Percentiles rank a stretch among this genome's conserved stretches.
Evolutionary conservation across 805 yeast species (phyloP).

Genomic region (Kodamaea restingae): DNA sequence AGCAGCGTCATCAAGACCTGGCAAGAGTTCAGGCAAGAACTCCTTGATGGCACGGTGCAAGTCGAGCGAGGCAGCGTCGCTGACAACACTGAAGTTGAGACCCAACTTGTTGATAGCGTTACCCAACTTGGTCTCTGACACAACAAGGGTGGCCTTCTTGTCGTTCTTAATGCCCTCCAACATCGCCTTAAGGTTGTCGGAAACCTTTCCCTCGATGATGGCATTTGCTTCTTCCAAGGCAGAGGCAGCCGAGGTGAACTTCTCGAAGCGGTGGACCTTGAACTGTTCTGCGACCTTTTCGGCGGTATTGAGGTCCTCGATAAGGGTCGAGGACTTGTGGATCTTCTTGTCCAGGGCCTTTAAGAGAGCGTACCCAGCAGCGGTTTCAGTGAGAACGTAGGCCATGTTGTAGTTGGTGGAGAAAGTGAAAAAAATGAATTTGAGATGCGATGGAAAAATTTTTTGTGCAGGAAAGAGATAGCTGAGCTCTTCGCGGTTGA

Average conservation of each 20-base stretch:
- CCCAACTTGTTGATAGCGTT: constrained; percentile 95
- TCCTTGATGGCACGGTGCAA: constrained; percentile 94
- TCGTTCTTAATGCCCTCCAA: constrained; percentile 73
- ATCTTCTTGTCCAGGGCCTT: constrained; percentile 97
- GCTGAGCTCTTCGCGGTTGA: too few species aligned
- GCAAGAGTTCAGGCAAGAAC: constrained; percentile 87
- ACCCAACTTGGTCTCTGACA: constrained; percentile 93
- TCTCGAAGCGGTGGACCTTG: constrained; percentile 93
- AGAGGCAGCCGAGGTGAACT: constrained; percentile 89
- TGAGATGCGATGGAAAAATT: constrained; percentile 10
- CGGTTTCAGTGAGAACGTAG: constrained; percentile 91
- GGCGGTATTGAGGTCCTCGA: constrained; percentile 74
- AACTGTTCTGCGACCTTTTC: constrained; percentile 86
- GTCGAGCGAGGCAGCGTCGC: constrained; percentile 93
- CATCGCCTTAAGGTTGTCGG: constrained; percentile 72
- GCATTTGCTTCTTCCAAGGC: constrained; percentile 95
- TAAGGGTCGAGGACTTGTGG: constrained; percentile 72
- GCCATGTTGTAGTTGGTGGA: constrained; percentile 47
- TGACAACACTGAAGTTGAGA: constrained; percentile 78
- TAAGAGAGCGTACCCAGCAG: constrained; percentile 97
- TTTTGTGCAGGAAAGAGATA: constrained; percentile 2
- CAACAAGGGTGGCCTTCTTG: constrained; percentile 83
- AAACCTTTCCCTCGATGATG: constrained; percentile 89
- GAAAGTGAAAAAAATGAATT: constrained; percentile 9
- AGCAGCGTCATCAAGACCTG: constrained; percentile 84